Base-by-base conservation (phyloP, 2,329 filamentous ascomycete genomes). In the Aspergillus sp. region DNA sequence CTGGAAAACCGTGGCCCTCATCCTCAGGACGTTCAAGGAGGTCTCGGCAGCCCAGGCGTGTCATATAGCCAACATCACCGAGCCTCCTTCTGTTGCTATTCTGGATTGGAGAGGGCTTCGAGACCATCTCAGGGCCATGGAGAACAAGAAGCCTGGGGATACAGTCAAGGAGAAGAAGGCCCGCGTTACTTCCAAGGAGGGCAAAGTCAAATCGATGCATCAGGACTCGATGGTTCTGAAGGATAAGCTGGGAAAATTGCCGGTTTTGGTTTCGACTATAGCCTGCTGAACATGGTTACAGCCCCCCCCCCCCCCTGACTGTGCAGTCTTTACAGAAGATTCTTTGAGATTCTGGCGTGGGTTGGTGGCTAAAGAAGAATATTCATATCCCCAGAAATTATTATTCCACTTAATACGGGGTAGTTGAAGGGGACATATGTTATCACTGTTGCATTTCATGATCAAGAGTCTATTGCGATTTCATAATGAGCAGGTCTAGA, bases 1-100 rank as follows among this genome's bases (percentile, higher is more conserved):
- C 2, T 72, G 68, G 70, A 69, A 65, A 58, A 73, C 70, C 0
- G 67, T 68, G n/a, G 67, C 68, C 1, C 55, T 73, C 26, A 66
- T 72, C n/a, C 53, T 71, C 39, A 61, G 55, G 56, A 71, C 70
- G 0, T 73, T 71, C 24, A 58, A 65, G 12, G 61, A 62, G 24
- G 69, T 73, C 24, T 60, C 64, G 1, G 31, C 54, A 3, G 60
- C 59, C 5, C 66, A 66, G 14, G 69, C 67, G 66, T 62, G 65
- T 36, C 58, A 62, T 18, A 56, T 74, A 29, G 60, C 65, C 2
- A 57, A 53, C 16, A 59, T 66, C 49, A 56, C 63, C n/a, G 57
- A 62, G 10, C 47, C 56, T 3, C 54, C 59, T 0, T 52, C 62
- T 14, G 51, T 71, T 39, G 65, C 67, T 11, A 69, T 69, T 11